Base-by-base conservation (phyloP, 768 basidiomycete species). In the Tylopilus sp. region DNA sequence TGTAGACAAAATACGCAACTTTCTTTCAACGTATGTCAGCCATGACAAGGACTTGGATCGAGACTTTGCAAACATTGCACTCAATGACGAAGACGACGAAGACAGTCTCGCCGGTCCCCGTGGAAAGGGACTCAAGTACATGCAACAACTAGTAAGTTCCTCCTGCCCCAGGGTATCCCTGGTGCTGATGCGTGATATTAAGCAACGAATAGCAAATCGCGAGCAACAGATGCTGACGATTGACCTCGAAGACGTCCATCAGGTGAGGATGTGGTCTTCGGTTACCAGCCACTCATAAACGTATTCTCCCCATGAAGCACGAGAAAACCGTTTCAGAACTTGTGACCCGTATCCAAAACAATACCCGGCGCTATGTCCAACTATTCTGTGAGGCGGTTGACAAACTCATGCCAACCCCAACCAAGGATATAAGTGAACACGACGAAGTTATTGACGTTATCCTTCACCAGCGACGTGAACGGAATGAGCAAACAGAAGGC, bases 371-470 rank as follows among this genome's bases (percentile, higher is more conserved):
- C 63, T 99, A 98, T 72, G 81, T 92, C 57, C 78, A 78, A 56
- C 77, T 99, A 21, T 98, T 98, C 75, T 83, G 85, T 60, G 87
- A 92, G 64, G 92, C 89, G 42, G 82, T 98, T 49, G 97, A 99
- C 77, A 81, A 83, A 56, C 78, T 96, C 49, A 85, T 98, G 80
- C 95, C 94, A 16, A 75, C 77, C 33, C 91, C 94, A 13, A 94
- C 89, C 10, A 88, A 86, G 66, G 94, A 97, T 61, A 89, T 98
- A 55, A 87, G 84, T 52, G 86, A 92, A 57, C 83, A 92, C 36
- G 89, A 92, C 56, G 97, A 99, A 69, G 95, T 98, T 45, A 89
- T 98, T 36, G 97, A 99, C 70, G 86, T 98, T 6, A 97, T 99
- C 53, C 79, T 98, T 57, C 92, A 94, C 68, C 97, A 98, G 65